Base-by-base conservation (phyloP, 257 asterid species). In the Thymus mandschuricus region DNA sequence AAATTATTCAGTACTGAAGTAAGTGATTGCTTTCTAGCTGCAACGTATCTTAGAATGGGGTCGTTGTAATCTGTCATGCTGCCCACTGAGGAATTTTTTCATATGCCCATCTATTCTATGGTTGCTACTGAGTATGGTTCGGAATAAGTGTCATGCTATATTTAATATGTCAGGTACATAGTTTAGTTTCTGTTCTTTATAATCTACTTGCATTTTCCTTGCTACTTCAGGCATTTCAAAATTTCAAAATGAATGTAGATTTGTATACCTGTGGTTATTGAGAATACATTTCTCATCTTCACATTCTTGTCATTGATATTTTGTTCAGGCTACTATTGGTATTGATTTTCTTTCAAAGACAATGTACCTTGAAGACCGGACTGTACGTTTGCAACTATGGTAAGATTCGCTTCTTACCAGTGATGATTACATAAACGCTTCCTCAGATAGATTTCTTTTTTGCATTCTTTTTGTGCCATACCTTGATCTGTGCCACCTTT, bases 311-410 rank as follows among this genome's bases (percentile, higher is more conserved):
- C 30, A 21, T 73, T 70, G 56, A 60, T 27, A 69, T 70, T 34
- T 44, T 70, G 60, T 83, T 80, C 88, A 89, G 97, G 97, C 97
- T 55, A 92, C 97, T 54, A 92, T 91, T 64, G 97, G 97, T 64
- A 91, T 91, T 79, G 97, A 91, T 86, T 91, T 91, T 76, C 81
- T 91, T 54, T 92, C 97, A 8, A 92, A 92, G 90, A 92, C 97
- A 5, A 92, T 92, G 97, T 92, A 92, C 79, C 96, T 92, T 48
- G 97, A 92, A 85, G 97, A 92, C 81, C 89, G 97, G 81, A 92
- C 97, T 63, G 96, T 92, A 45, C 86, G 97, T 56, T 75, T 92
- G 89, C 97, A 92, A 87, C 87, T 92, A 50, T 92, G 97, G 97
- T 89, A 86, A 57, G 92, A 76, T 75, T 21, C 10, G 28, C 68